Base-by-base conservation (phyloP, 495 filamentous ascomycete genomes). In the Lasiosphaeria hispida region DNA sequence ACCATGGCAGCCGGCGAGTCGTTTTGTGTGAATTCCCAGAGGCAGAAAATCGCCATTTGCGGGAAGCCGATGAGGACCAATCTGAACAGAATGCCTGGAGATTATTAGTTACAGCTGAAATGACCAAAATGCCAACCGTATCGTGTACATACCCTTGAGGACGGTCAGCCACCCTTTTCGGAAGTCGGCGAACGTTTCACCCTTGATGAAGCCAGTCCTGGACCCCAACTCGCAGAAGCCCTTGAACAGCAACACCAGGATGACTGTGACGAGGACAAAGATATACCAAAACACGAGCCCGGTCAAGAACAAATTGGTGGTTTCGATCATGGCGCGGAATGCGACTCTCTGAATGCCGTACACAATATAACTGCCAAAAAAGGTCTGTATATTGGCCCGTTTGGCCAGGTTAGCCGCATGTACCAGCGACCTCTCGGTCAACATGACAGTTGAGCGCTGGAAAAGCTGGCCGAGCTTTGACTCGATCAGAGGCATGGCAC, bases 301-400 rank as follows among this genome's bases (percentile, higher is more conserved):
- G 9, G 93, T 97, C 71, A 97, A 71, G 74, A 98, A 98, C 55
- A 97, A 84, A 71, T 98, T 98, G 41, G 93, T 96, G 1, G 82
- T 77, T 72, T 98, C 94, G 47, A 98, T 96, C 11, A 77, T 75
- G 17, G 89, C 87, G 15, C 81, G 80, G 80, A 96, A 98, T 6
- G 89, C 91, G 50, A 95, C 92, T 73, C 94, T 86, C 63, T 92
- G 81, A 55, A 98, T 96, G 59, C 94, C 94, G 40, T 82, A 85
- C 14, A 98, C 87, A 58, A 89, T 75, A 63, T 88, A 80, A 51
- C 83, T 85, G 47, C 81, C 76, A 2, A 64, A 75, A 10, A 58
- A 64, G 7, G 79, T 80, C 59, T 77, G 75, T 41, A 76, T 70
- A 57, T 80, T 79, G 17, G 53, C 67, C 18, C 77, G 73, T 64